Base-by-base conservation (phyloP, 805 yeast genomes). In the Candida patagonica region DNA sequence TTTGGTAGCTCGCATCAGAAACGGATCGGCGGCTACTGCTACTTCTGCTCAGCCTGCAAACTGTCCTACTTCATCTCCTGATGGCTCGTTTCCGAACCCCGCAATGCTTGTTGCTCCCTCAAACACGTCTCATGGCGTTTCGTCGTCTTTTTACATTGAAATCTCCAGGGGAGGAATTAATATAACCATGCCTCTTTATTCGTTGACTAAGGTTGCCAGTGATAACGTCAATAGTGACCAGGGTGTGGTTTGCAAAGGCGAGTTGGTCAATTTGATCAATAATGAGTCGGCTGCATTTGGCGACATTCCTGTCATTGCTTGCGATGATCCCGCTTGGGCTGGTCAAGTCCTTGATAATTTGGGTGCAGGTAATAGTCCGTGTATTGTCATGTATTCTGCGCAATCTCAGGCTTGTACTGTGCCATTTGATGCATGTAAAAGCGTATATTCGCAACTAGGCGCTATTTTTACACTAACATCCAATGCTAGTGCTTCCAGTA, bases 381-480 rank as follows among this genome's bases (percentile, higher is more conserved):
- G 55, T 36, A 44, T 48, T 4, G 15, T 52, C 22, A 37, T 52
- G 41, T 52, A 50, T 34, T 47, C 52, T 6, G 38, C 44, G n/a
- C 8, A 29, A 17, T 35, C 44, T 20, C 39, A 41, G 13, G 53
- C 42, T 5, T 52, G 56, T 39, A 44, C 42, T 34, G 48, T 49
- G 27, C 49, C 51, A n/a, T 17, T 23, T 15, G 19, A 25, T 7
- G 15, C 43, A 26, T 37, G 35, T 5, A 35, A 37, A 19, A 26
- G 36, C 8, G 37, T 47, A 22, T 36, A 43, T n/a, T 26, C 52
- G 16, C 51, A 49, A 33, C 39, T 52, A 17, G 56, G 54, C 7
- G 38, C 52, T 2, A 38, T 50, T 13, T 52, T 52, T 42, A 49
- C 55, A n/a, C 29, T 44, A 13, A 38, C 45, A 5, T 27, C 50